A percentile compares a stretch with the other conserved stretches of the same genome.
These are phyloP conservation scores for Tricholoma terreum DNA, from an alignment of 768 basidiomycete species.

Conservation along the genomic window DNA sequence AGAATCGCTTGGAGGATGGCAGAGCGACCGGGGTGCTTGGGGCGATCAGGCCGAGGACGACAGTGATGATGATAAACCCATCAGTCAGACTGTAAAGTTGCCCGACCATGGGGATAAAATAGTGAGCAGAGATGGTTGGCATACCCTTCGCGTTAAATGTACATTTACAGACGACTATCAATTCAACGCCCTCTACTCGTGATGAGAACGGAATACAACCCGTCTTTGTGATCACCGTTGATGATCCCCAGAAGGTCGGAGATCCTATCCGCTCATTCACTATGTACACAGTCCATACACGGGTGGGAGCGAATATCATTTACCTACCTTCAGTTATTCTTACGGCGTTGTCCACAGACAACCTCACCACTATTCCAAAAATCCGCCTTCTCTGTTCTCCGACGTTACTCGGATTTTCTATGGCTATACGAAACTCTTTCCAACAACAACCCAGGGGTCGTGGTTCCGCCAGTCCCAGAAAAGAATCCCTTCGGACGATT, in stretches of 20 bases:
- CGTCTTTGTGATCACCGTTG: conserved; percentile 84
- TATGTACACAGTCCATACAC: conserved; percentile 94
- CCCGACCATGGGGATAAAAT: conserved; percentile 25
- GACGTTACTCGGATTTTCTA: conserved; percentile 97
- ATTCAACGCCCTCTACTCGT: conserved; percentile 16
- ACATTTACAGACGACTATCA: neutral
- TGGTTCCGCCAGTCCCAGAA: conserved; percentile 95
- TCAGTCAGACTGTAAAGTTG: conserved; percentile 44
- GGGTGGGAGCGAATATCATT: conserved; percentile 42
- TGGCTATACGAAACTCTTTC: conserved; percentile 93
- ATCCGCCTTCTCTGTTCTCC: conserved; percentile 85
- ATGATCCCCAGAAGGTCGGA: conserved; percentile 97
- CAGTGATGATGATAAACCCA: conserved; percentile 68
- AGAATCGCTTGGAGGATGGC: conserved; percentile 47
- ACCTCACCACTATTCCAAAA: conserved; percentile 83
- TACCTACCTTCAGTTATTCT: neutral
- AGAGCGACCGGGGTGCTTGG: conserved; percentile 43
- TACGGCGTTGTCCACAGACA: conserved; percentile 46
- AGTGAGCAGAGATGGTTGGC: conserved; percentile 21
- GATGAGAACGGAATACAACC: conserved; percentile 55
- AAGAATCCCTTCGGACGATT: conserved; percentile 94
- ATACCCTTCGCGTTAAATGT: neutral
- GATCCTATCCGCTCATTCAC: conserved; percentile 92
- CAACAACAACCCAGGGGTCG: conserved; percentile 91
- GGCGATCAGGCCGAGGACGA: conserved; percentile 48